Percentiles rank a stretch among this genome's conserved stretches.
Evolutionary conservation across 1,139 yeast genomes (phyloP).

Genomic region (Hansenula sp.): DNA sequence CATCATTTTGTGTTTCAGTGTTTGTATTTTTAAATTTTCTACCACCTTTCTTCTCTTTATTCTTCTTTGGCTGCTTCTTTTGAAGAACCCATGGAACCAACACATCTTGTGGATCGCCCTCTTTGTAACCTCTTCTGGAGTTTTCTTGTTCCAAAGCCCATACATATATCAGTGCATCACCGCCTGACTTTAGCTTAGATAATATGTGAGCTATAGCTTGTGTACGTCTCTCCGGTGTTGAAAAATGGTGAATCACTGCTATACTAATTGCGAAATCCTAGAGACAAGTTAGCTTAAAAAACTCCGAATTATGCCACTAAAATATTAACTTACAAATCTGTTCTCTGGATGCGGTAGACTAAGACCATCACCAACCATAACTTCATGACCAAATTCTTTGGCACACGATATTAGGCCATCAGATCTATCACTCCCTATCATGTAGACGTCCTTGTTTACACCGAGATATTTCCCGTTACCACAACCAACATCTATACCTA

Average conservation of each 20-base stretch:
- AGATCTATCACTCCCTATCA: slow-evolving; percentile 83
- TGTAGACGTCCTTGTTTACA: slow-evolving; percentile 59
- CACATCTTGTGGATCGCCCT: slow-evolving; percentile 89
- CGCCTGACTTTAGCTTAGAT: slow-evolving; percentile 51
- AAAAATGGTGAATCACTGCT: slow-evolving; percentile 94
- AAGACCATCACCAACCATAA: slow-evolving; percentile 70
- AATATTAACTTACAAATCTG: slow-evolving; percentile 31
- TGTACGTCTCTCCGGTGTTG: slow-evolving; percentile 75
- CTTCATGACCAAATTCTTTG: slow-evolving; percentile 41
- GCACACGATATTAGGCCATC: slow-evolving; percentile 77
- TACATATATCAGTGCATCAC: slow-evolving; percentile 77
- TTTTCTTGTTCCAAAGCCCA: slow-evolving; percentile 95
- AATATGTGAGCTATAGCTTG: slow-evolving; percentile 70
- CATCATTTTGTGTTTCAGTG: no score
- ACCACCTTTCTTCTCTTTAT: slow-evolving; percentile 18
- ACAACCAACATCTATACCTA: slow-evolving; percentile 83
- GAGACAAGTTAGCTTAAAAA: slow-evolving; percentile 1
- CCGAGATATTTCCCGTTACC: slow-evolving; percentile 92
- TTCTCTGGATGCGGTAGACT: slow-evolving; percentile 53
- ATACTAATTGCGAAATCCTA: slow-evolving; percentile 87
- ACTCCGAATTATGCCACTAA: slow-evolving; percentile 24
- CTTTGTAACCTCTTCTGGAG: slow-evolving; percentile 83
- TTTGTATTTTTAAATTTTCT: no score
- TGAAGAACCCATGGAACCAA: slow-evolving; percentile 92
- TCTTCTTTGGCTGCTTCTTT: slow-evolving; percentile 28